Evolutionary conservation across 2,329 filamentous ascomycete genomes (phyloP), one percentile per base, ranked within the genome.

Genomic region (Ophioceras dolichostomum): DNA sequence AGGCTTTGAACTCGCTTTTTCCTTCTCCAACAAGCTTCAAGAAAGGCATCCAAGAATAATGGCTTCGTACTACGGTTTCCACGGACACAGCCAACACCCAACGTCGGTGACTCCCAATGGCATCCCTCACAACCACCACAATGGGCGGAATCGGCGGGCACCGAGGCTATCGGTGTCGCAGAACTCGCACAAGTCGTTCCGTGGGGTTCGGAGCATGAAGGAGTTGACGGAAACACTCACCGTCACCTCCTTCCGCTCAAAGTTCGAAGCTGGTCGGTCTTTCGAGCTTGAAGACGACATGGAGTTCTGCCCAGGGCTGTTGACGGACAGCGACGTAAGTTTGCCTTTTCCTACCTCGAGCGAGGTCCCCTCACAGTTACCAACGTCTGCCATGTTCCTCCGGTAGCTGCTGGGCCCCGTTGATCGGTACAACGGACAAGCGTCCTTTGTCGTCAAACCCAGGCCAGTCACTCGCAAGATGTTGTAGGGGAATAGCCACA

Each of bases 251-350:
- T 95, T 94, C 66, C 83, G 89, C 49, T 76, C 76, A 48, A 80
- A 87, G 54, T 94, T 94, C 49, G 88, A 96, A 64, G 83, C 86
- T 45, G 86, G 84, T 41, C 78, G 87, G 41, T 94, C 88, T 9
- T 96, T 96, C 54, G 89, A 96, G 50, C 72, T 96, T 44, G 89
- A 95, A 54, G 89, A 96, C 57, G 89, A 96, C 58, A 73, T 94
- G 64, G 82, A 94, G 60, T 96, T 96, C 61, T 95, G 88, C 63
- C 89, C 89, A 45, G 79, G 81, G 57, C 73, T 96, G 49, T 68
- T 96, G 65, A 94, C 87, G 26, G 88, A 95, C 64, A 87, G 75
- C 61, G 87, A 94, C 76, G 87, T 94, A 78, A 73, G 73, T 75
- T 35, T 33, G 28, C 24, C n/a, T n/a, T n/a, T n/a, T n/a, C n/a